Evolutionary conservation across 202 grass and related monocot species (phyloP), one percentile per base, ranked within the genome.

Genomic region (Sporobolus alterniflorus): DNA sequence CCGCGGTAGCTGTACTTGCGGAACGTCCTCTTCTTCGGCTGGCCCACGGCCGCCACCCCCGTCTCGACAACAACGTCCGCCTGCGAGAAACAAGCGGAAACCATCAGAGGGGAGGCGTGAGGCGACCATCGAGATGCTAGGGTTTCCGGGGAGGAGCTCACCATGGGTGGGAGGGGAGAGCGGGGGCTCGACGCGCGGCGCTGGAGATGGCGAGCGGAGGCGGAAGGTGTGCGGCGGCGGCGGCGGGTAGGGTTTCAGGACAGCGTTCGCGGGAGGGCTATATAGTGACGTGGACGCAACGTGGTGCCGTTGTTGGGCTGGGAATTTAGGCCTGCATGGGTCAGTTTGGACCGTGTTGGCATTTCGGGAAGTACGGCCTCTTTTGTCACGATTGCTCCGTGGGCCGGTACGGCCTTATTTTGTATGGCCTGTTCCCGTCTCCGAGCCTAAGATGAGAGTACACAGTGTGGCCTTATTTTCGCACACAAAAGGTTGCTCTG

Each of bases 1-100:
- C 94, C 94, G 40, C 94, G 88, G 86, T 92, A 97, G 73, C 92
- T 94, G 90, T 84, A 97, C 90, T 97, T 97, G 82, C 94, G 89
- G 70, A 97, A 97, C 68, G 94, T 97, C 88, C 94, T 94, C 92
- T 94, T 97, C 94, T 94, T 97, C 73, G 94, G 95, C 50, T 66
- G 82, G 1, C 62, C 92, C 10, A 39, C 80, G 46, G 90, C 80
- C 25, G 85, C 94, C 17, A 77, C 74, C 72, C 88, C 91, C 50
- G 90, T 30, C 0, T 97, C 90, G 50, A 86, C 80, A 9, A 92
- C 91, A 0, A 81, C 89, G 13, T 92, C 94, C 69, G 92, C 92
- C 94, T 94, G 67, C 47, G 42, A 85, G 56, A 69, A 31, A 33
- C 9, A 28, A 64, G 15, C 6, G 48, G 21, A 52, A 4, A 15